phyloP scores from a whole-genome alignment of 2,329 filamentous ascomycete species.

The Helotiales sp. region DNA sequence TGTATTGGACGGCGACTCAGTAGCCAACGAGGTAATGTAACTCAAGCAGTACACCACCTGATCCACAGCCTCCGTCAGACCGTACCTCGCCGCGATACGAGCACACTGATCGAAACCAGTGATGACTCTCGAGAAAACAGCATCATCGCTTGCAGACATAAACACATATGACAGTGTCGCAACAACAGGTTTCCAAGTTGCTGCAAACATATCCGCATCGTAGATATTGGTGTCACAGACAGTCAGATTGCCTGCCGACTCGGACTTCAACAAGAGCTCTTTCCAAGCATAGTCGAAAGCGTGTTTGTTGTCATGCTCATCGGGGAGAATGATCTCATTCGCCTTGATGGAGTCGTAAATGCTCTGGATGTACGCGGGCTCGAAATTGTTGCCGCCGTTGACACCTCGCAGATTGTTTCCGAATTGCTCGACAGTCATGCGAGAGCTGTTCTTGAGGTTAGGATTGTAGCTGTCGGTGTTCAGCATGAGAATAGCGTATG shows the following conservation, averaged over 20 bases:
- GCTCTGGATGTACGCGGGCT: constrained; percentile 77
- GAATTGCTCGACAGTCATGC: constrained; percentile 87
- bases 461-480: constrained; percentile 98
- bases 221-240: constrained; percentile 92
- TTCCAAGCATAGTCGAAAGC: constrained; percentile 98
- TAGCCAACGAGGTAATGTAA: constrained; percentile 86
- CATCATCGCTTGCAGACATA: constrained; percentile 96
- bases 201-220: constrained; percentile 96
- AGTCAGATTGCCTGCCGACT: constrained; percentile 72
- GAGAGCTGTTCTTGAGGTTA: constrained; percentile 76
- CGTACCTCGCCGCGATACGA: constrained; percentile 85
- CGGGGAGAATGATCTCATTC: constrained; percentile 94
- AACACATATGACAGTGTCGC: constrained; percentile 97
- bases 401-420: constrained; percentile 87
- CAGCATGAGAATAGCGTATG: constrained; percentile 95
- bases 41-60: constrained; percentile 90
- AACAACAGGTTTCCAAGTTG: constrained; percentile 93
- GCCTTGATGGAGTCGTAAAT: constrained; percentile 92
- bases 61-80: constrained; percentile 84
- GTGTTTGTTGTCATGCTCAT: constrained; percentile 96
- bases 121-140: constrained; percentile 91
- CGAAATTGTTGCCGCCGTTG: constrained; percentile 85
- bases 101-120: constrained; percentile 96
- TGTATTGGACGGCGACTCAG: constrained; percentile 78
- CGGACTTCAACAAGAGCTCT: constrained; percentile 85